Evolutionary conservation across 768 basidiomycete genomes (phyloP), one percentile per base, ranked within the genome.

Genomic region (Podaxis pistillaris): DNA sequence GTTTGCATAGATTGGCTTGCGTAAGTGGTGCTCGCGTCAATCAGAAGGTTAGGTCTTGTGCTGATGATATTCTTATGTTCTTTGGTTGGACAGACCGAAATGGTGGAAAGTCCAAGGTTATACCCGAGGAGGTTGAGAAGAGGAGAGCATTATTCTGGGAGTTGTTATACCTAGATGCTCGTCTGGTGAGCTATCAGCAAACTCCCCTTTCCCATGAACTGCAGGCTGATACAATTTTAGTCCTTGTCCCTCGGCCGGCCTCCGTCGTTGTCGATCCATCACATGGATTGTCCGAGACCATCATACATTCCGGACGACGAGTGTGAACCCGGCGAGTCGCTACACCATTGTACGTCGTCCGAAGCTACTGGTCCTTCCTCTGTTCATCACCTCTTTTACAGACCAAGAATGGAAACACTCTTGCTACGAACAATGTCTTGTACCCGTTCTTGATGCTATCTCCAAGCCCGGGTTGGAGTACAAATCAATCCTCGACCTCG

Each of bases 351-450:
- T 80, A 60, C 64, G 79, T 69, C n/a, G 12, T 40, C 49, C 30
- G 9, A 12, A 40, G 17, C 41, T 17, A 12, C 59, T 9, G 30
- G 41, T 63, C 37, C 28, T 44, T 65, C 44, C 52, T 36, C 17
- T 13, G 8, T n/a, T 51, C 44, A 24, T 63, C 22, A 26, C 52
- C 58, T 15, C 66, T 60, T 38, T 37, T 63, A 41, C 59, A 89
- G 88, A 86, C 72, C 86, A 87, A 68, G 83, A 85, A 76, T 90
- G 88, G 88, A 88, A 87, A 68, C 85, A 89, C 66, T 78, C 80
- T 0, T 89, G 86, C 68, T 86, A 86, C 67, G 68, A 79, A 2
- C 69, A 83, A 33, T 89, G 86, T 67, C 76, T 88, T 36, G 81
- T 83, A 19, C 87, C 87, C 1, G 85, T 88, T 11, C 75, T 88